phyloP scores from a whole-genome alignment of 1,139 yeast genomes.

The Saccharomycopsis hybrid region DNA sequence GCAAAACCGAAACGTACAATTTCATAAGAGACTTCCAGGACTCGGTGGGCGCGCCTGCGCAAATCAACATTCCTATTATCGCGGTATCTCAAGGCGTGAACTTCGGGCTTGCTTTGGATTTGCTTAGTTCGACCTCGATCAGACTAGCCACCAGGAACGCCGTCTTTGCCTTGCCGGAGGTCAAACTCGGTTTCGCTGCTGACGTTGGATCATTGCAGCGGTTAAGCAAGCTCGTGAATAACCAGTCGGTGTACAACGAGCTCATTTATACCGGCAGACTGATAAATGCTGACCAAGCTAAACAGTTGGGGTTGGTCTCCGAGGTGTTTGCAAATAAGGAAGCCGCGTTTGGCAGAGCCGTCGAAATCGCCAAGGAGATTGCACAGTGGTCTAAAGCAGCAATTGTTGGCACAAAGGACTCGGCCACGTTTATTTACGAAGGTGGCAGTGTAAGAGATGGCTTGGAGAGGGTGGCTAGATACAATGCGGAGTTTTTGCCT shows the following conservation, averaged over 20 bases:
- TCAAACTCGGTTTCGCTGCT: constrained; percentile 69
- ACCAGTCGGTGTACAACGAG: constrained; percentile 55
- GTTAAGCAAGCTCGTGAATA: constrained; percentile 48
- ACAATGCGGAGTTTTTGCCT: constrained; percentile 34
- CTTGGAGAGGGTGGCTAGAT: constrained; percentile 45
- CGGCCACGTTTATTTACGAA: constrained; percentile 47
- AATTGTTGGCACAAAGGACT: constrained; percentile 52
- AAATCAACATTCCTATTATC: constrained; percentile 37
- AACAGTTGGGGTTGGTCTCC: constrained; percentile 49
- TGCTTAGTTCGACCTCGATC: constrained; percentile 52
- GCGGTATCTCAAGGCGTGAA: constrained; percentile 40
- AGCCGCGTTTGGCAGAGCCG: constrained; percentile 45
- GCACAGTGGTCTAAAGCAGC: constrained; percentile 51
- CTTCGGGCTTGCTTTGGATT: constrained; percentile 66
- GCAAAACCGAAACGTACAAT: not conserved
- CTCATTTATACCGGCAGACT: constrained; percentile 57
- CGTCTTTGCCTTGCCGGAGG: constrained; percentile 58
- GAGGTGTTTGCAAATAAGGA: constrained; percentile 41
- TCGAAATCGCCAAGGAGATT: constrained; percentile 45
- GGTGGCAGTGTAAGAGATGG: constrained; percentile 43
- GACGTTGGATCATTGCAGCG: constrained; percentile 77
- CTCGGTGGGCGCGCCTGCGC: constrained; percentile 42
- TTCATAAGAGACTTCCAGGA: constrained; percentile 50
- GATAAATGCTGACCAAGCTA: constrained; percentile 53
- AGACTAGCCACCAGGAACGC: constrained; percentile 52